A percentile compares a stretch with the other conserved stretches of the same genome.
Conservation (phyloP, 768 basidiomycete species). For the Hygrophorus pudorinus region DNA sequence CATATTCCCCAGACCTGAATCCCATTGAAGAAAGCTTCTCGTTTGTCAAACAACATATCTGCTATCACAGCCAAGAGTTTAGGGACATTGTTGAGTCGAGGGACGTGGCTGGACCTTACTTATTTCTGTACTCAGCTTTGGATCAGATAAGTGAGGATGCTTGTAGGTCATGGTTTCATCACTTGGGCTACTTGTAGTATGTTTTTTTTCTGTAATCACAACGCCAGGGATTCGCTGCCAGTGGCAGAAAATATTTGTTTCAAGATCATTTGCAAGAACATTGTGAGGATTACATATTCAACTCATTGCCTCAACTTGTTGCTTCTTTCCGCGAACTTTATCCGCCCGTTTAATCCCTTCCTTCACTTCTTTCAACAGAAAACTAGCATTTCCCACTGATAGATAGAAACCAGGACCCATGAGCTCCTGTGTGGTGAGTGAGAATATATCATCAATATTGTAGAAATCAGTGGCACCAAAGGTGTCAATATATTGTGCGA, state of each 20-base stretch:
- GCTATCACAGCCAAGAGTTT: constrained; percentile 10
- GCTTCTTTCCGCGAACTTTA: not conserved
- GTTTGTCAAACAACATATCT: constrained; percentile 16
- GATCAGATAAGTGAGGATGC: not conserved
- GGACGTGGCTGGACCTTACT: not conserved
- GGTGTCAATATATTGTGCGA: not conserved
- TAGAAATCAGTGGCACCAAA: not conserved
- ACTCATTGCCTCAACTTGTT: not conserved
- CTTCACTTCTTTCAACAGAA: not conserved
- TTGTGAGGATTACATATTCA: not conserved
- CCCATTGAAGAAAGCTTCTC: constrained; percentile 10
- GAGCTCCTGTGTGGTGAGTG: not conserved
- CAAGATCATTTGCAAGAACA: too few species aligned
- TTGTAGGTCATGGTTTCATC: not conserved
- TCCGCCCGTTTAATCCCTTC: not conserved
- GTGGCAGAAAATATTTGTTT: too few species aligned
- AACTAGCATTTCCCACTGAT: not conserved
- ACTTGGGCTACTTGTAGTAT: not conserved
- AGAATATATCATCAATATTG: not conserved
- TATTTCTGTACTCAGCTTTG: not conserved
- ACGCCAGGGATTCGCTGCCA: too few species aligned
- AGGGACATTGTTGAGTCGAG: not conserved
- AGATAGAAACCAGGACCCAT: not conserved
- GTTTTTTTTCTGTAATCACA: too few species aligned
- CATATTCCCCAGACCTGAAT: constrained; percentile 11